Base-by-base conservation (phyloP, 2,329 filamentous ascomycete genomes). In the Alternaria sp. region DNA sequence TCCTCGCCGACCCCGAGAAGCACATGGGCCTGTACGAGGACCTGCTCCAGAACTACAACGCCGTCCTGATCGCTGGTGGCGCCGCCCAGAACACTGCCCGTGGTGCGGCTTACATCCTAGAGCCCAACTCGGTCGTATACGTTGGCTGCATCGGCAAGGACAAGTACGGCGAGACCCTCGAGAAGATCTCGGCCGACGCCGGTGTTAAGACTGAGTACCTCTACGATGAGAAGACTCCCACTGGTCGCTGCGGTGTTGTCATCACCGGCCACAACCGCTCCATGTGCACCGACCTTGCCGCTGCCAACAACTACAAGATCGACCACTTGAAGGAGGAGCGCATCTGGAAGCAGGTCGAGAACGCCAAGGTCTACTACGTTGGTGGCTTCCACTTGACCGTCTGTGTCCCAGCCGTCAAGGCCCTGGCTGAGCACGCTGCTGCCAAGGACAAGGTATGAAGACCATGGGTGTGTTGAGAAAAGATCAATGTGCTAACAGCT, bases 371-470 rank as follows among this genome's bases (percentile, higher is more conserved):
- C 75, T 97, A 90, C 87, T 99, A 97, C 78, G 90, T 99, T 66
- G 96, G 96, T 77, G 96, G 96, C 49, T 99, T 93, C 86, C 96
- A 99, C 86, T 88, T 99, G 86, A 99, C 96, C 45, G 96, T 99
- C 77, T 97, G 91, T 83, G 93, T 95, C 47, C 90, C 91, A 21
- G 95, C 96, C 70, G 93, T 97, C 79, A 86, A 94, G 86, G 93
- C 93, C 69, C 87, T 99, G 52, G 95, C 91, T 71, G 90, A 97
- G 82, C 92, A 98, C 83, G 95, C 96, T 62, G 94, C 93, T 43
- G 84, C 87, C 69, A 89, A 93, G 81, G 91, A 98, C 87, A 99
- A 99, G 89, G 86, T 88, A 74, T 58, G 77, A 70, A 25, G 25
- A 47, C 17, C 5, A 15, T 64, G n/a, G 13, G 82, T 47, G n/a